phyloP scores from a whole-genome alignment of 106 monocot species.

The Platanthera guangdongensis region DNA sequence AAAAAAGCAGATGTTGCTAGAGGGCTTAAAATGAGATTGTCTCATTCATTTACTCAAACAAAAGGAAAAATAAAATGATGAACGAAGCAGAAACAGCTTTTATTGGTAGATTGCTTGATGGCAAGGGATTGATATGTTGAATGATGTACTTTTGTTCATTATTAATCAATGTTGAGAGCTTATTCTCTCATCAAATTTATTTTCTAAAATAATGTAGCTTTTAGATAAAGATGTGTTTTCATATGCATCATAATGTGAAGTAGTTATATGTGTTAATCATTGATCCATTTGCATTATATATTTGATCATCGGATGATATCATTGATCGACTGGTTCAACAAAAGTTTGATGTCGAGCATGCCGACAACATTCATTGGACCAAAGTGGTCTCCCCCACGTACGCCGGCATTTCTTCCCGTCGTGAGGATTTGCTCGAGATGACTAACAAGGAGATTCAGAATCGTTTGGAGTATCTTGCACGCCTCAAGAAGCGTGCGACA shows the following conservation, averaged over 20 bases:
- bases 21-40: slow-evolving; percentile 90
- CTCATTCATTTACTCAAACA: slow-evolving; percentile 54
- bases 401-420: too few species aligned
- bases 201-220: neutral
- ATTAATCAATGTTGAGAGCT: neutral
- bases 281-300: neutral
- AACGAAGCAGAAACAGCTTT: slow-evolving; percentile 59
- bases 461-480: too few species aligned
- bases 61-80: slow-evolving; percentile 88
- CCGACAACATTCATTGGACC: too few species aligned
- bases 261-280: neutral
- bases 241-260: slow-evolving; percentile 1
- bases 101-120: slow-evolving; percentile 66
- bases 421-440: too few species aligned
- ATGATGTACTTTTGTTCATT: neutral
- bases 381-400: too few species aligned
- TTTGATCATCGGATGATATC: neutral
- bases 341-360: too few species aligned
- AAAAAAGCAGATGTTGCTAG: slow-evolving; percentile 59
- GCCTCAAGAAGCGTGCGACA: too few species aligned
- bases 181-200: neutral
- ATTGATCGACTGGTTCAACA: too few species aligned
- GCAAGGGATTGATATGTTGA: slow-evolving; percentile 21
- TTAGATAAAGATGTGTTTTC: neutral
- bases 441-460: too few species aligned